Evolutionary conservation across 2,329 filamentous ascomycete species (phyloP).

Genomic region (Colletotrichum lini): DNA sequence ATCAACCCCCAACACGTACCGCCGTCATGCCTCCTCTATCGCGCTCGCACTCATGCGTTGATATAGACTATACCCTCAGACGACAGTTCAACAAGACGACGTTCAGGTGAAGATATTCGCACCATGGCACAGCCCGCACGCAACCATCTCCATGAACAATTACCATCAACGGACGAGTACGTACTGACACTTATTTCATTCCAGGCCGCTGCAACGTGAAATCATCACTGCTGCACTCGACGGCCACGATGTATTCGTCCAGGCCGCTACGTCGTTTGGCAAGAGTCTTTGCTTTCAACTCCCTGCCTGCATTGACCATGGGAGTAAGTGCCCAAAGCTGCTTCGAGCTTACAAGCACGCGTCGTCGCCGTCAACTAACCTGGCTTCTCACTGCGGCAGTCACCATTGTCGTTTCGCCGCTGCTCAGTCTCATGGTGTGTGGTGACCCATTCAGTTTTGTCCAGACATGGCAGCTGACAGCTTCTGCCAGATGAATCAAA

Average conservation of each 20-base stretch:
- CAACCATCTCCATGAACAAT: neutral
- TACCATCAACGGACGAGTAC: neutral
- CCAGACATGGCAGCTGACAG: slow-evolving; percentile 28
- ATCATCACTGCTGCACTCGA: slow-evolving; percentile 87
- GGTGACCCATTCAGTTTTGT: slow-evolving; percentile 18
- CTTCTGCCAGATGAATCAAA: slow-evolving; percentile 85
- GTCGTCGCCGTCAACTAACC: slow-evolving; percentile 44
- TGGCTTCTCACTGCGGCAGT: slow-evolving; percentile 63
- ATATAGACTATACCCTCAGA: slow-evolving; percentile 82
- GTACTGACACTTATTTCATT: slow-evolving; percentile 58
- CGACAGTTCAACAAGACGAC: slow-evolving; percentile 79
- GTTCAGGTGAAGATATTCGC: slow-evolving; percentile 72
- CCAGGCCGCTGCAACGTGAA: slow-evolving; percentile 81
- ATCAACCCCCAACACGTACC: slow-evolving; percentile 34
- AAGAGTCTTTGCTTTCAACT: slow-evolving; percentile 96
- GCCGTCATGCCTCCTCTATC: slow-evolving; percentile 58
- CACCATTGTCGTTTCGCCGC: slow-evolving; percentile 90
- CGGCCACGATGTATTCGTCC: slow-evolving; percentile 92
- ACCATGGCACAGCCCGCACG: slow-evolving; percentile 4
- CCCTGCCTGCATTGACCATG: slow-evolving; percentile 88
- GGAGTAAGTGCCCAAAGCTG: slow-evolving; percentile 71
- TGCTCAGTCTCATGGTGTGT: slow-evolving; percentile 88
- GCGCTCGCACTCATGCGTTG: slow-evolving; percentile 66
- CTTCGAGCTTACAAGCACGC: slow-evolving; percentile 12
- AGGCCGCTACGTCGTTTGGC: slow-evolving; percentile 91